Percentiles rank a stretch among this genome's conserved stretches.
phyloP scores from a whole-genome alignment of 2,329 filamentous ascomycete species.

The Cladobotryum mycophilum region DNA sequence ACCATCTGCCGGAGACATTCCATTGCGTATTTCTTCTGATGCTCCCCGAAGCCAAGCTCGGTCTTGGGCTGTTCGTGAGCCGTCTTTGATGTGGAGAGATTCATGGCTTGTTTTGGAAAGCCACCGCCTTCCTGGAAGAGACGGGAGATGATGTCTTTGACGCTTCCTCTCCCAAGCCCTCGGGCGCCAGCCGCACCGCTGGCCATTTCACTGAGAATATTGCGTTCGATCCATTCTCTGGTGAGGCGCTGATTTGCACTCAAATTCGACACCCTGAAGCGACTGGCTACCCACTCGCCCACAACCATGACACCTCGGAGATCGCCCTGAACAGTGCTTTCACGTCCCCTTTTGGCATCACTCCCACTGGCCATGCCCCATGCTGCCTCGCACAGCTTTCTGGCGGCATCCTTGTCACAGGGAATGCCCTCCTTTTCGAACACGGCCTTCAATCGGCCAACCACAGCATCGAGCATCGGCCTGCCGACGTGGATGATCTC shows the following conservation, averaged over 20 bases:
- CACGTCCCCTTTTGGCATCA: slow-evolving; percentile 61
- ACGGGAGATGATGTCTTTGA: slow-evolving; percentile 69
- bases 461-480: slow-evolving; percentile 78
- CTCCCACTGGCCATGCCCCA: slow-evolving; percentile 73
- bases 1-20: slow-evolving; percentile 68
- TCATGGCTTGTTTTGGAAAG: slow-evolving; percentile 55
- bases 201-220: slow-evolving; percentile 61
- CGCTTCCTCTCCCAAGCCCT: slow-evolving; percentile 64
- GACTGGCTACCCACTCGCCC: slow-evolving; percentile 76
- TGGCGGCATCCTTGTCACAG: slow-evolving; percentile 82
- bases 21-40: slow-evolving; percentile 65
- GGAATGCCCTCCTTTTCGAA: slow-evolving; percentile 86
- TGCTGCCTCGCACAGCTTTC: slow-evolving; percentile 74
- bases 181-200: slow-evolving; percentile 66
- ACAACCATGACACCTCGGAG: slow-evolving; percentile 80
- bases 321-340: slow-evolving; percentile 64
- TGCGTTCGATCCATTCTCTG: slow-evolving; percentile 68
- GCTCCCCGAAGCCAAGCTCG: slow-evolving; percentile 65
- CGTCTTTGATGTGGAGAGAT: slow-evolving; percentile 36
- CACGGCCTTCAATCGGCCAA: slow-evolving; percentile 71
- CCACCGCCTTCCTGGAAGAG: slow-evolving; percentile 75
- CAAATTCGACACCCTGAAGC: slow-evolving; percentile 48
- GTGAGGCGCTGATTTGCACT: slow-evolving; percentile 49
- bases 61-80: slow-evolving; percentile 49
- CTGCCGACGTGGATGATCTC: slow-evolving; percentile 91